Evolutionary conservation across 345 rosid species (phyloP).

Genomic region (Linum tenue): DNA sequence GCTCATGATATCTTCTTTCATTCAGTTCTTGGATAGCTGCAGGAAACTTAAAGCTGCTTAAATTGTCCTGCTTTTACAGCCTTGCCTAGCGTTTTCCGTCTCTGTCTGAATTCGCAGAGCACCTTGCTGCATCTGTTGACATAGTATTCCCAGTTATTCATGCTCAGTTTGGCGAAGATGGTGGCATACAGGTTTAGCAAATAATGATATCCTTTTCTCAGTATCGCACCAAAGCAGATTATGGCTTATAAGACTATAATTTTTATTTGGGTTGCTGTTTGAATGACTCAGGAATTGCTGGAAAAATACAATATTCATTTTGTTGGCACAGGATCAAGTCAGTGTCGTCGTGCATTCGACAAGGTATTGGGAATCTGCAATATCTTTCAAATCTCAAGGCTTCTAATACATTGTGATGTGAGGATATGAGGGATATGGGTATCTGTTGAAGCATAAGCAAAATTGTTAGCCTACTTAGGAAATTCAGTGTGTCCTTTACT

Average conservation of each 20-base stretch:
- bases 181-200: conserved; percentile 75
- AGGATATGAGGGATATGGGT: no score
- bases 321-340: conserved; percentile 82
- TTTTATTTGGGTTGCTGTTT: conserved; percentile 17
- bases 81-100: conserved; percentile 76
- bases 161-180: conserved; percentile 93
- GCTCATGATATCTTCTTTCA: neutral
- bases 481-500: neutral
- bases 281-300: conserved; percentile 54
- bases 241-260: neutral
- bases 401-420: neutral
- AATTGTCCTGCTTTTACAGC: conserved; percentile 33
- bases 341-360: conserved; percentile 80
- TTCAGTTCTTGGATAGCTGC: neutral
- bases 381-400: neutral
- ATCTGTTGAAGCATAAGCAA: no score
- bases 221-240: neutral
- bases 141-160: conserved; percentile 90
- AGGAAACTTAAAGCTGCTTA: conserved; percentile 9
- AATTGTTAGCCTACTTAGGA: no score
- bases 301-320: conserved; percentile 68
- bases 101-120: conserved; percentile 61
- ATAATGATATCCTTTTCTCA: conserved; percentile 2
- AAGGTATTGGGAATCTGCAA: conserved; percentile 37
- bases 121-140: conserved; percentile 73